Percentiles rank a stretch among this genome's conserved stretches.
These are phyloP conservation scores for Phytomonas francai DNA, from an alignment of 208 protist species.

Conservation along the genomic window DNA sequence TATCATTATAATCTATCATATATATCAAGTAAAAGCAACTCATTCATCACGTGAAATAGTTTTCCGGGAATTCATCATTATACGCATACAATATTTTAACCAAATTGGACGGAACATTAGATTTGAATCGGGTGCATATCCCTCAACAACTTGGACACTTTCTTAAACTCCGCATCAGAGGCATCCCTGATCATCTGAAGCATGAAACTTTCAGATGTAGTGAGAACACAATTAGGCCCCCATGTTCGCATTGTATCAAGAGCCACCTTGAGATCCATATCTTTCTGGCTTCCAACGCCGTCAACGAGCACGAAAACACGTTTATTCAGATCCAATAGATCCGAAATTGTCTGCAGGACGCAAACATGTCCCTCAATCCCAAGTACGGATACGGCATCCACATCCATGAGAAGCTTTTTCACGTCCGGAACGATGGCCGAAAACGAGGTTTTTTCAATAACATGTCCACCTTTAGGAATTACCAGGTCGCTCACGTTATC, in stretches of 20 bases:
- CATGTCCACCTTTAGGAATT: slow-evolving; percentile 31
- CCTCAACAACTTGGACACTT: slow-evolving; percentile 41
- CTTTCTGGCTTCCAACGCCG: slow-evolving; percentile 66
- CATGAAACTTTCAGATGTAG: slow-evolving; percentile 63
- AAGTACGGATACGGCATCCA: slow-evolving; percentile 64
- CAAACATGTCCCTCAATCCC: slow-evolving; percentile 81
- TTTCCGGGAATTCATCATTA: background rate
- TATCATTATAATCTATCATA: background rate
- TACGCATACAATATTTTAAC: background rate
- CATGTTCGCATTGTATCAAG: slow-evolving; percentile 53
- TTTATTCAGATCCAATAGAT: slow-evolving; percentile 69
- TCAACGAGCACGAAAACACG: slow-evolving; percentile 55
- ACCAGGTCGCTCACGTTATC: slow-evolving; percentile 49
- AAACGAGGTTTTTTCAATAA: slow-evolving; percentile 51
- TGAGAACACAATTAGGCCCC: slow-evolving; percentile 46
- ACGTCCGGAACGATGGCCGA: slow-evolving; percentile 49
- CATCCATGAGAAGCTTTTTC: slow-evolving; percentile 28
- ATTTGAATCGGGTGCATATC: slow-evolving; percentile 23
- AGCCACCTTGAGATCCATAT: slow-evolving; percentile 44
- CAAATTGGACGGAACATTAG: background rate
- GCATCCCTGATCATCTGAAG: slow-evolving; percentile 65
- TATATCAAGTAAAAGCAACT: background rate
- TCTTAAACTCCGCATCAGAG: slow-evolving; percentile 63
- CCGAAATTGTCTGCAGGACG: slow-evolving; percentile 62
- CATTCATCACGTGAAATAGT: background rate